Base-by-base conservation (phyloP, 352 stramenopile species). In the Blastocystis sp. region DNA sequence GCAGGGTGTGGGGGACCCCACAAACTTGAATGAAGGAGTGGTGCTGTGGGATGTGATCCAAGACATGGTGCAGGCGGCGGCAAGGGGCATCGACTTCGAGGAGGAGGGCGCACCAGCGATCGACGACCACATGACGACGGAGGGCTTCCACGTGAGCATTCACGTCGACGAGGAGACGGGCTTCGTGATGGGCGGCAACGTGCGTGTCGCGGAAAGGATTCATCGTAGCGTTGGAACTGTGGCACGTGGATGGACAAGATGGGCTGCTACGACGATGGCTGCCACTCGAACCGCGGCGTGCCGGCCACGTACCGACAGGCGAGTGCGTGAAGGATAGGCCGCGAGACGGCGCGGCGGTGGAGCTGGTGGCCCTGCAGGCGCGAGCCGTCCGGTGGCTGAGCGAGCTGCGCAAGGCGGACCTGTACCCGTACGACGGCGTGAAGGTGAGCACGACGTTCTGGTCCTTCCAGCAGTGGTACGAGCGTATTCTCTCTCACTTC, bases 231-330 rank as follows among this genome's bases (percentile, higher is more conserved):
- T 6, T 89, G 24, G 57, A 90, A 90, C 63, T 90, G 89, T 48
- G 89, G 89, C 2, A 90, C 89, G 21, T 90, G 89, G 89, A 90
- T 90, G 89, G 89, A 90, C 66, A 90, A 90, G 64, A 90, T 90
- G 89, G 89, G 89, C 14, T 59, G 57, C 42, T 84, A 84, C 45
- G 61, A 89, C 40, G 68, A 65, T 42, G 63, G 60, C 6, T 7
- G 17, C 40, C 68, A 87, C 43, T 52, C 21, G 11, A 90, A 76
- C 43, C 24, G n/a, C 28, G 89, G 84, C 17, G 21, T 87, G 17
- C 89, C 89, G 19, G 89, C 89, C 62, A 90, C 89, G 28, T 82
- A 28, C 34, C 1, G 3, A 68, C 21, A 19, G 2, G 2, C n/a
- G 3, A 21, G 21, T 21, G 14, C 21, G 24, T 82, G 2, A 82